A percentile compares a stretch with the other conserved stretches of the same genome.
These are phyloP conservation scores for Chaetothyriales sp. DNA, from an alignment of 2,329 filamentous ascomycete species.

Conservation along the genomic window DNA sequence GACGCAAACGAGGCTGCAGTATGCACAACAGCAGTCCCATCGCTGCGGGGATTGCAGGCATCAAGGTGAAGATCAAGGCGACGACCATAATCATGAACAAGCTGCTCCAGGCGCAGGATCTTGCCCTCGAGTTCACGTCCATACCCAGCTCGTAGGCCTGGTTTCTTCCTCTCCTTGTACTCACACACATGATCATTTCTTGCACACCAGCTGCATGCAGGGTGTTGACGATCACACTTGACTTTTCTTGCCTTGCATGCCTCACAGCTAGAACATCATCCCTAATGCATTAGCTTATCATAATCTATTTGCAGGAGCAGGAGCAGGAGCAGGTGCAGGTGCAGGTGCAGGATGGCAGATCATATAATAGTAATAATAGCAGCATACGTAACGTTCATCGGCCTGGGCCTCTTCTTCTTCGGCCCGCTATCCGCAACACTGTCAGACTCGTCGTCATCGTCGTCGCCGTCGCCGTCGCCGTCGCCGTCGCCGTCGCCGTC, in stretches of 20 bases:
- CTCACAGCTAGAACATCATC: constrained; percentile 23
- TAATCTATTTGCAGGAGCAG: neutral
- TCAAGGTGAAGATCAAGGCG: constrained; percentile 15
- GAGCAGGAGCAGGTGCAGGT: too few relatives aligned
- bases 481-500: too few relatives aligned
- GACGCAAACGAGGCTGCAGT: neutral
- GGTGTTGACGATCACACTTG: constrained; percentile 38
- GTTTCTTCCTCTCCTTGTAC: constrained; percentile 57
- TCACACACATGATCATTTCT: constrained; percentile 52
- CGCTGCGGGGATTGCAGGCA: constrained; percentile 7
- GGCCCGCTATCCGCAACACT: constrained; percentile 33
- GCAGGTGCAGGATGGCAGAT: constrained; percentile 1
- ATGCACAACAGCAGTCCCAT: neutral
- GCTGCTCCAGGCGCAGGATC: constrained; percentile 38
- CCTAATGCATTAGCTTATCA: constrained; percentile 8
- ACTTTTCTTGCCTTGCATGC: constrained; percentile 32
- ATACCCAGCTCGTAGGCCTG: constrained; percentile 48
- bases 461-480: too few relatives aligned
- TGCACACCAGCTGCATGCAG: constrained; percentile 55
- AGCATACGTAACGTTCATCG: constrained; percentile 19
- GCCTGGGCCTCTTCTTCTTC: constrained; percentile 47
- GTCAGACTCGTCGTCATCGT: constrained; percentile 9
- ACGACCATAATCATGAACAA: constrained; percentile 17
- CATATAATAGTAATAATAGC: neutral
- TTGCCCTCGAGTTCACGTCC: constrained; percentile 45